Evolutionary conservation across 164 flowering plant genomes (phyloP).

Genomic region (Sedum album): DNA sequence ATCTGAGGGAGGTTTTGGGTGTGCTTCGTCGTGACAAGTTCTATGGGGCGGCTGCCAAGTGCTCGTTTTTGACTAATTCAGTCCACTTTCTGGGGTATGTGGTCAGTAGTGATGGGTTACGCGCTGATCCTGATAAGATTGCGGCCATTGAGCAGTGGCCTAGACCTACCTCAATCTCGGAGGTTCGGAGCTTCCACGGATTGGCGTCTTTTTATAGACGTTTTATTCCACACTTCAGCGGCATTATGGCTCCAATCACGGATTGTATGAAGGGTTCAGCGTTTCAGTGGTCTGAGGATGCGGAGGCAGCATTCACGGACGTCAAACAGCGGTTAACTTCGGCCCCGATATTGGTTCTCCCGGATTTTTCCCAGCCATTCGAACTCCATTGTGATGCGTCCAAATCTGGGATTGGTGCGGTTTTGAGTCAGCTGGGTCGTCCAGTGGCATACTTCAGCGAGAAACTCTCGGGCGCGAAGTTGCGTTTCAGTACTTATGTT

Average conservation of each 20-base stretch:
- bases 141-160: too few species aligned
- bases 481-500: neutral
- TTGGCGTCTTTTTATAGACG: constrained; percentile 1
- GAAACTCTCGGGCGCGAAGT: neutral
- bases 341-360: neutral
- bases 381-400: constrained; percentile 9
- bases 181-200: constrained; percentile 1
- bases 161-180: neutral
- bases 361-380: neutral
- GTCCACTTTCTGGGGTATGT: constrained; percentile 6
- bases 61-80: neutral
- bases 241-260: neutral
- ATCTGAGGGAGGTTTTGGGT: neutral
- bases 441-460: neutral
- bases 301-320: neutral
- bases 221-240: neutral
- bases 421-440: neutral
- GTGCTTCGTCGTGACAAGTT: neutral
- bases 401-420: neutral
- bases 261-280: neutral
- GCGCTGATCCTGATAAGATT: neutral
- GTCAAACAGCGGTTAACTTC: neutral
- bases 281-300: neutral
- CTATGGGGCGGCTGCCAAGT: neutral
- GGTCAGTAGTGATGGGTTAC: neutral